Conservation (phyloP, 2,329 filamentous ascomycete genomes). For the Fusarium compactum region DNA sequence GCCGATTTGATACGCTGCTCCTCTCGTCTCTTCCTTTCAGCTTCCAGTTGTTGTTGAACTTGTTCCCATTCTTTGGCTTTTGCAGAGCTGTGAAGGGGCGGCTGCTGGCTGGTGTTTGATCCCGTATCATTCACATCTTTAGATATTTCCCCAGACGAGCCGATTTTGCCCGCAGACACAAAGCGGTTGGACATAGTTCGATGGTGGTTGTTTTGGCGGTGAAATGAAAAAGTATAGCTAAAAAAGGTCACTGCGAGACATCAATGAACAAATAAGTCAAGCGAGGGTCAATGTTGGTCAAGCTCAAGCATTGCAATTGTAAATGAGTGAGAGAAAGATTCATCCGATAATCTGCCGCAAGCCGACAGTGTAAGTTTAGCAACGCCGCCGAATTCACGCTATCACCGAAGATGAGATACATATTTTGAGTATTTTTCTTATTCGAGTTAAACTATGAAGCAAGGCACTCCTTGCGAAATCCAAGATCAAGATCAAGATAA, state of each 20-base stretch:
- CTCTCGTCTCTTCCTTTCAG: constrained; percentile 66
- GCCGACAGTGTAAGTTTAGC: neutral
- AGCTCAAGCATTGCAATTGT: neutral
- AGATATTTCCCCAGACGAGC: constrained; percentile 41
- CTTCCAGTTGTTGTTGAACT: constrained; percentile 74
- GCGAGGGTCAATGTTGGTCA: neutral
- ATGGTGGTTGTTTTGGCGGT: neutral
- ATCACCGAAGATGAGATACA: neutral
- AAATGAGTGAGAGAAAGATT: neutral
- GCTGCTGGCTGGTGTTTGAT: constrained; percentile 23
- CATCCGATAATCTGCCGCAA: constrained; percentile 32
- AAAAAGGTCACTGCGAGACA: neutral
- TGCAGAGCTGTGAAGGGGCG: constrained; percentile 36
- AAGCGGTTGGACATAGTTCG: constrained; percentile 65
- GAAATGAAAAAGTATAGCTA: neutral
- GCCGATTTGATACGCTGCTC: constrained; percentile 60
- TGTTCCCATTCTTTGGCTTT: constrained; percentile 68
- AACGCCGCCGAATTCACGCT: neutral
- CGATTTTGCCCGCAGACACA: constrained; percentile 66
- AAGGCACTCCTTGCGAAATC: neutral
- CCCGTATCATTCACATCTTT: constrained; percentile 34
- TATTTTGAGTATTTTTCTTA: neutral
- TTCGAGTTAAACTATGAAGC: neutral
- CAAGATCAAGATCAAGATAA: neutral
- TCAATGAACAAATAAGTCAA: neutral